These are phyloP conservation scores for Pythium periplocum DNA, from an alignment of 352 stramenopile genomes.

Conservation along the genomic window DNA sequence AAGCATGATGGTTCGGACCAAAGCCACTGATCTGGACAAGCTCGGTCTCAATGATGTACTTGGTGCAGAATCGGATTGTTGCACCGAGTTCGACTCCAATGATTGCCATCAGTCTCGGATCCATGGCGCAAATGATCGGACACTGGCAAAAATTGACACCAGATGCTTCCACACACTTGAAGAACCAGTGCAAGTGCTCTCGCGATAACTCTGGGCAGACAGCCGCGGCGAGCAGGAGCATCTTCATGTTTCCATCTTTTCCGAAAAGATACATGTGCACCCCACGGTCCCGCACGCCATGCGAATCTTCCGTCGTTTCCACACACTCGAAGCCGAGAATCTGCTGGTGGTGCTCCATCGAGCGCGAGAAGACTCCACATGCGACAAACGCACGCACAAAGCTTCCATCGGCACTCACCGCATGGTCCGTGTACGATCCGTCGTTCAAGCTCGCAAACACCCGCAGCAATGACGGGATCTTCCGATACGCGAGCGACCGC, in stretches of 20 bases:
- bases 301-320: slow-evolving; percentile 26
- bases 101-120: slow-evolving; percentile 26
- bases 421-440: slow-evolving; percentile 22
- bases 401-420: slow-evolving; percentile 17
- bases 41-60: slow-evolving; percentile 48
- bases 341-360: slow-evolving; percentile 42
- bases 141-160: slow-evolving; percentile 35
- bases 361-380: slow-evolving; percentile 35
- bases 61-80: slow-evolving; percentile 45
- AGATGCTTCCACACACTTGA: slow-evolving; percentile 24
- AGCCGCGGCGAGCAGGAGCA: slow-evolving; percentile 33
- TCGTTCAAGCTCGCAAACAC: slow-evolving; percentile 35
- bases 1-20: slow-evolving; percentile 37
- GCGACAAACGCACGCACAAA: slow-evolving; percentile 43
- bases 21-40: slow-evolving; percentile 32
- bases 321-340: slow-evolving; percentile 47
- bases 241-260: slow-evolving; percentile 48
- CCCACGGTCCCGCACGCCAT: slow-evolving; percentile 7
- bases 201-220: slow-evolving; percentile 27
- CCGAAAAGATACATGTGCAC: slow-evolving; percentile 43
- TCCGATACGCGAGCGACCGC: slow-evolving; percentile 28
- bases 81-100: slow-evolving; percentile 30
- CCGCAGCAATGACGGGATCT: slow-evolving; percentile 36
- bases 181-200: slow-evolving; percentile 54
- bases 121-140: slow-evolving; percentile 38